phyloP scores from a whole-genome alignment of 345 rosid species.

The Brassica nigra region DNA sequence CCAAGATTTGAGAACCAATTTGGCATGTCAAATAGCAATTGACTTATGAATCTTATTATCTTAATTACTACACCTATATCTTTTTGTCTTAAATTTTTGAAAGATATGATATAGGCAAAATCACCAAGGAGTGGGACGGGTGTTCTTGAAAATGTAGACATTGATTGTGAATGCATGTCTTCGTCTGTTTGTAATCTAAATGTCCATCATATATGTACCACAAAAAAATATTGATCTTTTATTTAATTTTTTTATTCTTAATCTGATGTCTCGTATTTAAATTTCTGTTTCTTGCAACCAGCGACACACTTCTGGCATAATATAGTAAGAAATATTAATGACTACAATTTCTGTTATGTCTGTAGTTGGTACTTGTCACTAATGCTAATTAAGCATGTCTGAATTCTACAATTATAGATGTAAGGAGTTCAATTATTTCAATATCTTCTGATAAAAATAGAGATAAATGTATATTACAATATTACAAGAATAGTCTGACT shows the following conservation, averaged over 20 bases:
- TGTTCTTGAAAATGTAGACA: constrained; percentile 39
- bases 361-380: constrained; percentile 13
- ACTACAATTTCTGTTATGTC: background rate
- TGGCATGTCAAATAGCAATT: constrained; percentile 15
- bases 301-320: constrained; percentile 25
- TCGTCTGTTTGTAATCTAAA: constrained; percentile 39
- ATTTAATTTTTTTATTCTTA: background rate
- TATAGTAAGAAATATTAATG: background rate
- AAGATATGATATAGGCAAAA: constrained; percentile 27
- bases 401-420: background rate
- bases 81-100: background rate
- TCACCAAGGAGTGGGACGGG: constrained; percentile 35
- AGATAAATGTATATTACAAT: background rate
- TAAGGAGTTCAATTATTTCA: background rate
- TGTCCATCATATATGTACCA: constrained; percentile 35
- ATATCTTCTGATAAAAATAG: background rate
- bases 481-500: background rate
- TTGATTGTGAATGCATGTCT: constrained; percentile 39
- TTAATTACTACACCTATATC: background rate
- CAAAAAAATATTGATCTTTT: background rate
- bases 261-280: constrained; percentile 16
- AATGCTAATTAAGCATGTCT: constrained; percentile 12
- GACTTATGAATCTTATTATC: constrained; percentile 11
- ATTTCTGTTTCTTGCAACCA: constrained; percentile 39
- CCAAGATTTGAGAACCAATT: constrained; percentile 3